These are phyloP conservation scores for Fusarium nodosum DNA, from an alignment of 2,329 filamentous ascomycete genomes.

Conservation along the genomic window DNA sequence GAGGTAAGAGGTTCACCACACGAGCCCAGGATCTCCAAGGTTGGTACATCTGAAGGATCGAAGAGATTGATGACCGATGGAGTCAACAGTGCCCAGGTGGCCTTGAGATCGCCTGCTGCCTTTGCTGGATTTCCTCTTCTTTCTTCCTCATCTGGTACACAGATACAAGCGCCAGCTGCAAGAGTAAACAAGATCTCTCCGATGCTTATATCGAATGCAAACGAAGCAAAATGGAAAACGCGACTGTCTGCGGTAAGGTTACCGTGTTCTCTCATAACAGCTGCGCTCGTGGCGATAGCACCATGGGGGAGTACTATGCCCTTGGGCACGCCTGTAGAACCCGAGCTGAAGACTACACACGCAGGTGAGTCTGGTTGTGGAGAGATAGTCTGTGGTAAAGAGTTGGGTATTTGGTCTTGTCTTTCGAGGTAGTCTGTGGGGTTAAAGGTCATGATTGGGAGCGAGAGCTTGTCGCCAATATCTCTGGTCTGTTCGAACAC, in stretches of 20 bases:
- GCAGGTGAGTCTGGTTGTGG: background rate
- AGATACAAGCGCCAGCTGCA: conserved; percentile 8
- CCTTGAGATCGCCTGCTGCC: conserved; percentile 2
- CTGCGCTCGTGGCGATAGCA: conserved; percentile 2
- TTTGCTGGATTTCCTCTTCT: background rate
- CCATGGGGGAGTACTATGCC: conserved; percentile 8
- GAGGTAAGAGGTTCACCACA: conserved; percentile 6
- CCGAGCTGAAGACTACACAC: conserved; percentile 8
- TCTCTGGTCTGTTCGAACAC: background rate
- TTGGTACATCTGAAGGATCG: conserved; percentile 5
- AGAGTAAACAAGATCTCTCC: conserved; percentile 15
- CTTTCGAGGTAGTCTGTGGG: background rate
- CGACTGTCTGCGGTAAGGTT: background rate
- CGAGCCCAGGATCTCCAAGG: background rate
- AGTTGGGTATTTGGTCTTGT: rapidly evolving
- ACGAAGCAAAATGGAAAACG: conserved; percentile 15
- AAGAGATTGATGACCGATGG: conserved; percentile 12
- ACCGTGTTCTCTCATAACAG: conserved; percentile 3
- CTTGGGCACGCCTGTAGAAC: background rate
- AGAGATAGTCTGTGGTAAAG: rapidly evolving
- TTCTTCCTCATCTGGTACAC: background rate
- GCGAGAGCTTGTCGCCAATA: background rate
- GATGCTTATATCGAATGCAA: conserved; percentile 14
- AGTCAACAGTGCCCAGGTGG: conserved; percentile 8
- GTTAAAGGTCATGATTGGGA: background rate